Percentiles rank a stretch among this genome's conserved stretches.
Conservation (phyloP, 176 grass and related monocot genomes). For the Tillandsia leiboldiana region DNA sequence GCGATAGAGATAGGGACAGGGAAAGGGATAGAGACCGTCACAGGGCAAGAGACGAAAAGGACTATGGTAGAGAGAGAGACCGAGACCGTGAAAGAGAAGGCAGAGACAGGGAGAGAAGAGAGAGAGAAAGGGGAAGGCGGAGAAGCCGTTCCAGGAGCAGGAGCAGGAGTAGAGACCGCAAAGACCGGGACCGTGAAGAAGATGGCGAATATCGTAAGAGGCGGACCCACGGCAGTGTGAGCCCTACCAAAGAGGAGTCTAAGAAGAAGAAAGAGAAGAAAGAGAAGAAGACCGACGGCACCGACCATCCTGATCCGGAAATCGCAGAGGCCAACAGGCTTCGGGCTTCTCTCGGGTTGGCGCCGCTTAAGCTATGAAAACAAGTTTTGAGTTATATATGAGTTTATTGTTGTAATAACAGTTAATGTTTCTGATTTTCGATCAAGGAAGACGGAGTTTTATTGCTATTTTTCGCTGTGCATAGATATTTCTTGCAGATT, state of each 20-base stretch:
- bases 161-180: conserved; percentile 50
- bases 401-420: neutral
- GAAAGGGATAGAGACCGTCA: conserved; percentile 48
- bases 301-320: conserved; percentile 23
- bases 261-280: conserved; percentile 72
- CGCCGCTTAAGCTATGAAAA: conserved; percentile 11
- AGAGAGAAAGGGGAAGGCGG: conserved; percentile 47
- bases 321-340: conserved; percentile 28
- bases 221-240: conserved; percentile 36
- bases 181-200: conserved; percentile 63
- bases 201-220: conserved; percentile 54
- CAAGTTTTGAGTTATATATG: neutral
- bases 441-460: neutral
- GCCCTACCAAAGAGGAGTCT: conserved; percentile 45
- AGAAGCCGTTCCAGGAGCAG: conserved; percentile 58
- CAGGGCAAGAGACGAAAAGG: conserved; percentile 33
- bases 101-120: conserved; percentile 45
- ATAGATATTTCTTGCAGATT: too few relatives aligned
- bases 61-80: conserved; percentile 47
- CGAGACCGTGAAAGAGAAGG: conserved; percentile 47
- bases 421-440: neutral
- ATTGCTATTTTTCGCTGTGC: neutral
- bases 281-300: conserved; percentile 24
- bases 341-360: conserved; percentile 24
- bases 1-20: conserved; percentile 43